Evolutionary conservation across 257 asterid species (phyloP).

Genomic region (Henckelia pumila): DNA sequence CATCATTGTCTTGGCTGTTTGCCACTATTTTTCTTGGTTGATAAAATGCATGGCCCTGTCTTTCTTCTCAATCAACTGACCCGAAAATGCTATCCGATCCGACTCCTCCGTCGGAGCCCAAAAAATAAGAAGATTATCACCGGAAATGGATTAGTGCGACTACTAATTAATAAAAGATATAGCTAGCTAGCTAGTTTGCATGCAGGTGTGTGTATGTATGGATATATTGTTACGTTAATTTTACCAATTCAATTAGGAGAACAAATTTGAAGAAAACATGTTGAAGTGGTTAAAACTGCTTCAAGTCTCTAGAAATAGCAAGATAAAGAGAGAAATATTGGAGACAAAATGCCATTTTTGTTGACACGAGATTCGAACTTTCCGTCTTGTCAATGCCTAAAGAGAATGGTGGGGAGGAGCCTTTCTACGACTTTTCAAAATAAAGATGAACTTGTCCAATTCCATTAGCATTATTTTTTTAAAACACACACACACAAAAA

Average conservation of each 20-base stretch:
- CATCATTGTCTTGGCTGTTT: slow-evolving; percentile 27
- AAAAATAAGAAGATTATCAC: background rate
- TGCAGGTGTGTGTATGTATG: too few relatives aligned
- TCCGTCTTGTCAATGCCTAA: slow-evolving; percentile 38
- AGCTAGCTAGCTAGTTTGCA: too few relatives aligned
- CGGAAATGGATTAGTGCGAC: too few relatives aligned
- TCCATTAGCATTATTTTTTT: too few relatives aligned
- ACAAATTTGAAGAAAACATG: background rate
- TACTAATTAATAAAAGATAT: too few relatives aligned
- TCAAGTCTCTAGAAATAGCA: slow-evolving; percentile 34
- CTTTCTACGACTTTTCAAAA: background rate
- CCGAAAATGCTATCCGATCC: too few relatives aligned
- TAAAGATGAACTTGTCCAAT: background rate
- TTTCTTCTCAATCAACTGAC: background rate
- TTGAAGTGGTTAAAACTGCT: slow-evolving; percentile 14
- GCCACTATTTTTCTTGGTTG: slow-evolving; percentile 23
- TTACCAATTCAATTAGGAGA: background rate
- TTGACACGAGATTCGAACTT: slow-evolving; percentile 24
- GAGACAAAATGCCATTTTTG: slow-evolving; percentile 30
- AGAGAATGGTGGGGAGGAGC: slow-evolving; percentile 2
- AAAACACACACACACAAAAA: too few relatives aligned
- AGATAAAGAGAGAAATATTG: slow-evolving; percentile 12
- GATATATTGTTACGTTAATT: background rate
- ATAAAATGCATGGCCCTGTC: background rate
- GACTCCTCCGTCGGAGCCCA: background rate